phyloP scores from a whole-genome alignment of 2,329 filamentous ascomycete genomes.

The Fusarium sarcochroum region DNA sequence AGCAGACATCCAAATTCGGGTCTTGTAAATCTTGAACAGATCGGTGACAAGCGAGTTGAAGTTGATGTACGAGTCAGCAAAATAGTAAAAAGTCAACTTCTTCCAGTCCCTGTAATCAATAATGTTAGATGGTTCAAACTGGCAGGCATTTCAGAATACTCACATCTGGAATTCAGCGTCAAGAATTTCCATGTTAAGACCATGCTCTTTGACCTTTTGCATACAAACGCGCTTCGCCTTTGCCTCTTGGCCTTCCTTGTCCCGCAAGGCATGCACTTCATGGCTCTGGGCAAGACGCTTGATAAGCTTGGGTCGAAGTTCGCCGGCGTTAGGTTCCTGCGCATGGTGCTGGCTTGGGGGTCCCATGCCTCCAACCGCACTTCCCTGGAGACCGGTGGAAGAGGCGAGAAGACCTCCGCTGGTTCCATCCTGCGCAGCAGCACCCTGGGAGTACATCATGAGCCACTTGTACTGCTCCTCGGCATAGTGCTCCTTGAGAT shows the following conservation, averaged over 20 bases:
- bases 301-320: slow-evolving; percentile 96
- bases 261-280: slow-evolving; percentile 88
- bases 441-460: slow-evolving; percentile 96
- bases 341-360: slow-evolving; percentile 80
- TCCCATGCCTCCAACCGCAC: slow-evolving; percentile 83
- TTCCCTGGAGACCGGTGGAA: slow-evolving; percentile 74
- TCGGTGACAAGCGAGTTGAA: slow-evolving; percentile 98
- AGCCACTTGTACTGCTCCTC: slow-evolving; percentile 98
- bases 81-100: slow-evolving; percentile 99
- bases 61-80: slow-evolving; percentile 97
- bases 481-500: slow-evolving; percentile 89
- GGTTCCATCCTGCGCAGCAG: slow-evolving; percentile 71
- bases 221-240: slow-evolving; percentile 98
- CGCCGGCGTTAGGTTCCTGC: slow-evolving; percentile 78
- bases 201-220: slow-evolving; percentile 95
- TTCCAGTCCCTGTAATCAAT: slow-evolving; percentile 85
- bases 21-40: slow-evolving; percentile 99
- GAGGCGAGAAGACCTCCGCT: slow-evolving; percentile 74
- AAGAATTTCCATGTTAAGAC: slow-evolving; percentile 97
- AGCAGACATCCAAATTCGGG: slow-evolving; percentile 99
- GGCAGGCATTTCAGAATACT: slow-evolving; percentile 56
- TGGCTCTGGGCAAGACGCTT: slow-evolving; percentile 93
- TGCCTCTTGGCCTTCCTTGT: slow-evolving; percentile 97
- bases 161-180: slow-evolving; percentile 99
- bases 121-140: slow-evolving; percentile 18